Evolutionary conservation across 805 yeast genomes (phyloP).

Genomic region (Metschnikowia lachancei): DNA sequence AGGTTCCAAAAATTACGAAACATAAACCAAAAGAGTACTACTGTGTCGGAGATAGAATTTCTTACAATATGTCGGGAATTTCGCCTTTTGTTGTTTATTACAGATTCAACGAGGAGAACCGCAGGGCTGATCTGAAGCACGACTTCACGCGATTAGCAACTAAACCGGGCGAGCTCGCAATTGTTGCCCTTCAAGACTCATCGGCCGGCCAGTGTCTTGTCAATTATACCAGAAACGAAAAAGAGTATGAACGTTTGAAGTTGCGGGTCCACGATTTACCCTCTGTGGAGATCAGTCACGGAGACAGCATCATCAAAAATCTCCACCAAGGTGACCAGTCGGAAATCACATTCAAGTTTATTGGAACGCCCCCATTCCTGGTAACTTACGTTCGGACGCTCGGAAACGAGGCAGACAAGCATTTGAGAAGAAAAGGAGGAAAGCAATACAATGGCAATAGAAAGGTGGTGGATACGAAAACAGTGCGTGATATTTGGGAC

Average conservation of each 20-base stretch:
- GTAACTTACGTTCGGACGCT: conserved; percentile 79
- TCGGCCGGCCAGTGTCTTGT: conserved; percentile 69
- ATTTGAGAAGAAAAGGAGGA: conserved; percentile 25
- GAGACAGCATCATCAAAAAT: conserved; percentile 71
- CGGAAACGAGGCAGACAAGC: conserved; percentile 27
- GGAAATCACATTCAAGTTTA: conserved; percentile 75
- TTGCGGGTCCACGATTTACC: conserved; percentile 48
- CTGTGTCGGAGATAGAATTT: conserved; percentile 91
- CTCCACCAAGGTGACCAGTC: conserved; percentile 95
- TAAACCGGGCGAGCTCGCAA: conserved; percentile 70
- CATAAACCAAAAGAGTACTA: conserved; percentile 38
- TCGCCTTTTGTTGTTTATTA: conserved; percentile 79
- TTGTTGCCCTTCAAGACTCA: conserved; percentile 70
- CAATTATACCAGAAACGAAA: conserved; percentile 44
- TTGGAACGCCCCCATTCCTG: conserved; percentile 88
- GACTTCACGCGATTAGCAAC: conserved; percentile 69
- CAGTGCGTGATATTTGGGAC: conserved; percentile 68
- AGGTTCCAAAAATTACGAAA: conserved; percentile 65
- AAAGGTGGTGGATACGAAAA: conserved; percentile 47
- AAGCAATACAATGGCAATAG: conserved; percentile 14
- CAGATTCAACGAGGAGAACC: conserved; percentile 60
- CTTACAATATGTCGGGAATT: conserved; percentile 70
- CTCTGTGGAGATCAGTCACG: conserved; percentile 80
- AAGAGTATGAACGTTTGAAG: conserved; percentile 30
- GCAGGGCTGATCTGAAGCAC: conserved; percentile 51